phyloP scores from a whole-genome alignment of 257 asterid species.

The Gentiana macrophylla region DNA sequence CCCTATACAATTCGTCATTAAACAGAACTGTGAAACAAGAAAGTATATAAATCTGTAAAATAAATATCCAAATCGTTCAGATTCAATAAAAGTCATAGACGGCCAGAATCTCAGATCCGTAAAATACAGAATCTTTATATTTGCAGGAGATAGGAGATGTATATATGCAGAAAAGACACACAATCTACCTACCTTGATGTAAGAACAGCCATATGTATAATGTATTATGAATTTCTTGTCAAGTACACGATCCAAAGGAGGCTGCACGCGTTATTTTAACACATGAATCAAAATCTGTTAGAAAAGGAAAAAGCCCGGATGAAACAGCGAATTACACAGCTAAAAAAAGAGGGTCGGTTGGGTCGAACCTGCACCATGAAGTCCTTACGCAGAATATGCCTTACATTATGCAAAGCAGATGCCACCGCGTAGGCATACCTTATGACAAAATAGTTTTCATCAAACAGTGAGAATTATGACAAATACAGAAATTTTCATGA shows the following conservation, averaged over 20 bases:
- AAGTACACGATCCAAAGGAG: conserved; percentile 78
- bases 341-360: too few relatives aligned
- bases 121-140: too few relatives aligned
- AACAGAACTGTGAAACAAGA: too few relatives aligned
- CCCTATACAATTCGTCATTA: too few relatives aligned
- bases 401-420: conserved; percentile 88
- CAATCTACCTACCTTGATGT: conserved; percentile 13
- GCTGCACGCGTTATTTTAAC: conserved; percentile 29
- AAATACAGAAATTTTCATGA: background rate
- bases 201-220: conserved; percentile 94
- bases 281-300: background rate
- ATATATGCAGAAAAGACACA: too few relatives aligned
- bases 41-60: too few relatives aligned
- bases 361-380: conserved; percentile 85
- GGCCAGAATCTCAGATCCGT: too few relatives aligned
- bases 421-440: conserved; percentile 95
- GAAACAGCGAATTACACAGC: conserved; percentile 1
- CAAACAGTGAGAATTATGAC: conserved; percentile 6
- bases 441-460: conserved; percentile 12
- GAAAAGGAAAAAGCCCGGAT: background rate
- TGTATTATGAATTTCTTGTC: conserved; percentile 79
- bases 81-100: too few relatives aligned
- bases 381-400: conserved; percentile 77
- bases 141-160: too few relatives aligned
- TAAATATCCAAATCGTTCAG: too few relatives aligned